These are phyloP conservation scores for Agaricus subrufescens DNA, from an alignment of 768 basidiomycete genomes.

Conservation along the genomic window DNA sequence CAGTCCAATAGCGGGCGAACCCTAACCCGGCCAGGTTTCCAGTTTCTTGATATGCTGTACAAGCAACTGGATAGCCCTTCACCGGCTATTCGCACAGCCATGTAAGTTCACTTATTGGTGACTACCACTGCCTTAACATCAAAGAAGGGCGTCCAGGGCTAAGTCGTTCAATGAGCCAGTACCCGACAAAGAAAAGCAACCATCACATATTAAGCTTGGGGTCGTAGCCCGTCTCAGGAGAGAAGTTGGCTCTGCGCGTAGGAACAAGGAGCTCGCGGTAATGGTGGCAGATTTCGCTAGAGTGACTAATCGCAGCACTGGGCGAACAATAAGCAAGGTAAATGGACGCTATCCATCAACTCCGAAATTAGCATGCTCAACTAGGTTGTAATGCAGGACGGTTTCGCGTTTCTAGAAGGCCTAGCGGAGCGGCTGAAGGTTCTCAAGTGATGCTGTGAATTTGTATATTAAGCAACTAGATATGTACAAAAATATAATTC, in stretches of 20 bases:
- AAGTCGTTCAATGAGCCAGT: conserved; percentile 35
- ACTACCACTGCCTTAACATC: not conserved
- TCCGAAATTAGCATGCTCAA: not conserved
- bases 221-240: conserved; percentile 52
- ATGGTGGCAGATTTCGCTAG: conserved; percentile 70
- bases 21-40: conserved; percentile 66
- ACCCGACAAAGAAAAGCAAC: conserved; percentile 32
- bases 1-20: conserved; percentile 62
- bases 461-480: not conserved
- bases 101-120: conserved; percentile 28
- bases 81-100: conserved; percentile 50
- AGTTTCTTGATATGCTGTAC: conserved; percentile 63
- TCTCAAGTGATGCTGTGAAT: conserved; percentile 24
- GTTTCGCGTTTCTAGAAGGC: conserved; percentile 63
- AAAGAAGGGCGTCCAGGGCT: conserved; percentile 28
- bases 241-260: conserved; percentile 46
- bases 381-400: conserved; percentile 38
- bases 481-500: too few species aligned
- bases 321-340: conserved; percentile 71
- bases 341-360: not conserved
- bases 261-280: conserved; percentile 52
- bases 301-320: conserved; percentile 63
- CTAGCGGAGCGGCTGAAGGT: conserved; percentile 48
- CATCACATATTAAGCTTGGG: conserved; percentile 51
- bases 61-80: conserved; percentile 71